Evolutionary conservation across 352 stramenopile genomes (phyloP).

Genomic region (Phytopythium vexans): DNA sequence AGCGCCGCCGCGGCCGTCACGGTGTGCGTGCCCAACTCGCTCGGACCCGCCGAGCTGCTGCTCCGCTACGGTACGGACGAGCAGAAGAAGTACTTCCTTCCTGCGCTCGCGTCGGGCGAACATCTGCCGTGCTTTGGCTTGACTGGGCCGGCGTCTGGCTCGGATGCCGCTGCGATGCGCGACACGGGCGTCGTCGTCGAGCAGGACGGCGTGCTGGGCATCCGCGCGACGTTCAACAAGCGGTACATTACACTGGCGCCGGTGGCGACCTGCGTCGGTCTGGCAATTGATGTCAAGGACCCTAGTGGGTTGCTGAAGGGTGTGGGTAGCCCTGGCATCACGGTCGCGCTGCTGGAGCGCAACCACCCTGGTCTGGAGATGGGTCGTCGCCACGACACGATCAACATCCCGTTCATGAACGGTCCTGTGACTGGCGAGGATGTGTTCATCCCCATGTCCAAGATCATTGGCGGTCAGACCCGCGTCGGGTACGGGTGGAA

Average conservation of each 20-base stretch:
- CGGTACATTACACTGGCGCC: conserved; percentile 98
- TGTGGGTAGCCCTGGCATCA: conserved; percentile 93
- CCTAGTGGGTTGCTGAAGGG: conserved; percentile 94
- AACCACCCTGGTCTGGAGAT: conserved; percentile 94
- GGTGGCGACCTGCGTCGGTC: conserved; percentile 95
- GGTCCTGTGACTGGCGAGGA: conserved; percentile 95
- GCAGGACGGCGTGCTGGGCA: conserved; percentile 93
- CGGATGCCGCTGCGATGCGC: conserved; percentile 94
- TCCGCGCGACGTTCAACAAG: conserved; percentile 97
- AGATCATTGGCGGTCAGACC: conserved; percentile 96
- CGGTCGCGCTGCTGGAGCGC: conserved; percentile 94
- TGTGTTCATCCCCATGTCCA: conserved; percentile 98
- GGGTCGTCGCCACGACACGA: conserved; percentile 94
- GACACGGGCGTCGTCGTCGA: conserved; percentile 93
- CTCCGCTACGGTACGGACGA: conserved; percentile 94
- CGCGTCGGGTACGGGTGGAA: conserved; percentile 97
- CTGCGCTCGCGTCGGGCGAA: conserved; percentile 91
- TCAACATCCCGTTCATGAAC: conserved; percentile 98
- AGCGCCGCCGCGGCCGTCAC: conserved; percentile 90
- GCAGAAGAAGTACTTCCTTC: conserved; percentile 97
- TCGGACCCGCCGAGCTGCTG: conserved; percentile 95
- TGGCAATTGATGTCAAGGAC: conserved; percentile 97
- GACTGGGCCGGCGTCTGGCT: conserved; percentile 93
- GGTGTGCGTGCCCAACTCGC: conserved; percentile 97
- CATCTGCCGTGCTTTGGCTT: conserved; percentile 97